Evolutionary conservation across 495 filamentous ascomycete genomes (phyloP).

Genomic region (Pyrenula aspistea): DNA sequence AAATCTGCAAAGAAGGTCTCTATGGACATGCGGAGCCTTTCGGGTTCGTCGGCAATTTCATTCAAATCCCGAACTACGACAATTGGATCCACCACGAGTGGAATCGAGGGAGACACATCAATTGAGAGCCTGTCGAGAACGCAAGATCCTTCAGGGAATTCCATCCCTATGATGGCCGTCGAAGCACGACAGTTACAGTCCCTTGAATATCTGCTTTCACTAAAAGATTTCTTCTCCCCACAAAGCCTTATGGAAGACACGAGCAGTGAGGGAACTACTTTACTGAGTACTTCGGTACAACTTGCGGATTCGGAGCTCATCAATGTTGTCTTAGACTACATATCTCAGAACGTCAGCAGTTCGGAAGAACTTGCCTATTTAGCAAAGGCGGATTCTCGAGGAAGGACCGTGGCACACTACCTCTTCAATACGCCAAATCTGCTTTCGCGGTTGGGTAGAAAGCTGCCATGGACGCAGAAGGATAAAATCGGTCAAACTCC

Average conservation of each 20-base stretch:
- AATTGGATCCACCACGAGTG: constrained; percentile 56
- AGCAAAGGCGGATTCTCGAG: constrained; percentile 63
- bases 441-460: constrained; percentile 56
- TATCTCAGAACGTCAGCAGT: constrained; percentile 41
- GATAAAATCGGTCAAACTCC: constrained; percentile 97
- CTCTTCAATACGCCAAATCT: constrained; percentile 85
- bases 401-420: constrained; percentile 86
- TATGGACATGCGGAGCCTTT: constrained; percentile 79
- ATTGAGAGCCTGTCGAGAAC: constrained; percentile 72
- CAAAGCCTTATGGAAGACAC: constrained; percentile 64
- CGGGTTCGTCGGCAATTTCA: constrained; percentile 71
- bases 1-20: constrained; percentile 65
- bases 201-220: constrained; percentile 64
- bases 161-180: constrained; percentile 92
- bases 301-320: constrained; percentile 63
- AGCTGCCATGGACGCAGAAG: constrained; percentile 79
- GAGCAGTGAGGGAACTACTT: constrained; percentile 78
- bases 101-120: constrained; percentile 74
- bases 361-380: constrained; percentile 52
- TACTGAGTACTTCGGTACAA: constrained; percentile 92
- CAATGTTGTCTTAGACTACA: constrained; percentile 58
- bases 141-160: constrained; percentile 70
- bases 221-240: constrained; percentile 60
- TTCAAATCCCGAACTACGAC: constrained; percentile 65
- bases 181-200: constrained; percentile 59